phyloP scores from a whole-genome alignment of 306 rosid genomes.

The Dalbergia cultrata region DNA sequence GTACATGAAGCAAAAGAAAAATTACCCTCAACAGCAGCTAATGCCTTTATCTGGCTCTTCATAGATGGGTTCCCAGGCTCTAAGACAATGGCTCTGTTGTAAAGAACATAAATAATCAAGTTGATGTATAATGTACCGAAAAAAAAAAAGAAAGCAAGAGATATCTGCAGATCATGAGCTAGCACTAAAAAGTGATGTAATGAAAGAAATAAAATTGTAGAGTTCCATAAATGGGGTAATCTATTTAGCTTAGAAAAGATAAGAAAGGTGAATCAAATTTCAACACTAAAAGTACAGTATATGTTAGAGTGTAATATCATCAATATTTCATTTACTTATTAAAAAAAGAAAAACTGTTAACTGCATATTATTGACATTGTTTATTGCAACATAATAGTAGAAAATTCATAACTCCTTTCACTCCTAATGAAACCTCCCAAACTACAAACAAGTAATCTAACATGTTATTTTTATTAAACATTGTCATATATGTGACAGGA shows the following conservation, averaged over 20 bases:
- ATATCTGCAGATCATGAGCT: slow-evolving; percentile 32
- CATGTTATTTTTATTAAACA: background rate
- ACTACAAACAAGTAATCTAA: slow-evolving; percentile 33
- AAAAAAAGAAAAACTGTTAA: slow-evolving; percentile 13
- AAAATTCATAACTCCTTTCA: slow-evolving; percentile 24
- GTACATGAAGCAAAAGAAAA: slow-evolving; percentile 33
- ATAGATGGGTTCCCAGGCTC: slow-evolving; percentile 84
- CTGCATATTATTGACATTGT: background rate
- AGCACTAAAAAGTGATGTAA: slow-evolving; percentile 26
- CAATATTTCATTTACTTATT: slow-evolving; percentile 33
- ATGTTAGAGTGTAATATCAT: slow-evolving; percentile 25
- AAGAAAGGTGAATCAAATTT: slow-evolving; percentile 25
- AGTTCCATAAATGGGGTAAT: slow-evolving; percentile 16
- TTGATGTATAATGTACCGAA: background rate
- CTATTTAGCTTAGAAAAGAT: slow-evolving; percentile 27
- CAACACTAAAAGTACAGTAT: slow-evolving; percentile 25
- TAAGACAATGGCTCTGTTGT: slow-evolving; percentile 84
- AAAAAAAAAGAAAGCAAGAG: background rate
- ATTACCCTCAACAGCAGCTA: slow-evolving; percentile 82
- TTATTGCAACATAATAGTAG: background rate
- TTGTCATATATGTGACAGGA: slow-evolving; percentile 13
- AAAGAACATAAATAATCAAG: slow-evolving; percentile 47
- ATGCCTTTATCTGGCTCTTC: slow-evolving; percentile 74
- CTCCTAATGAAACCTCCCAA: slow-evolving; percentile 27
- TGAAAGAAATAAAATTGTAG: slow-evolving; percentile 31